Base-by-base conservation (phyloP, 306 rosid species). In the Quercus mongolica region DNA sequence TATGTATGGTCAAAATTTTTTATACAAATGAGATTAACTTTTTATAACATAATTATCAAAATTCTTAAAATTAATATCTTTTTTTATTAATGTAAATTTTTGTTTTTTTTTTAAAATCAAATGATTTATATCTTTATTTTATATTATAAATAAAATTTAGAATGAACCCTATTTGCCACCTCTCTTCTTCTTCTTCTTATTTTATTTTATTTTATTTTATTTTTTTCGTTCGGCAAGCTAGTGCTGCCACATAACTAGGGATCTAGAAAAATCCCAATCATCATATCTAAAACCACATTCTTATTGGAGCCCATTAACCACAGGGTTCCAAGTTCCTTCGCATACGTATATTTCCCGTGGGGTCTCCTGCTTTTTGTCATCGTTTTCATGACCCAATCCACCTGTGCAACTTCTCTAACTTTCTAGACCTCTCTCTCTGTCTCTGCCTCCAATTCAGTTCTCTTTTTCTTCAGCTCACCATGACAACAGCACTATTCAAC, bases 371-470 rank as follows among this genome's bases (percentile, higher is more conserved):
- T 35, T 14, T 31, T 83, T 80, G 85, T 82, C 83, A 64, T 59
- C 17, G 11, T 8, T 58, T 28, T 58, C 56, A 51, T 63, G 9
- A 35, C 5, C 59, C 13, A 38, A 33, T 55, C 85, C 83, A 83
- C 83, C 74, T 83, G 85, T 68, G 58, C 3, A 62, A 3, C 71
- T 72, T 82, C 89, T 85, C 83, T 77, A 68, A 79, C 84, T 64
- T 83, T 85, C 89, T 73, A 74, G 84, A 85, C 70, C 23, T 5
- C 26, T 72, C 79, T 54, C 38, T 19, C 10, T 55, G 79, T 1
- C 58, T 38, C 26, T 2, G 63, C 17, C 20, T 2, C 44, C 3
- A 21, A 10, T 3, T 3, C 17, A 49, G 15, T 12, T 12, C 11
- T 21, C 73, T 79, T 6, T 63, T 83, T 78, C 21, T 35, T 38